Evolutionary conservation across 2,329 filamentous ascomycete genomes (phyloP).

Genomic region (Tricladium varicosporioides): DNA sequence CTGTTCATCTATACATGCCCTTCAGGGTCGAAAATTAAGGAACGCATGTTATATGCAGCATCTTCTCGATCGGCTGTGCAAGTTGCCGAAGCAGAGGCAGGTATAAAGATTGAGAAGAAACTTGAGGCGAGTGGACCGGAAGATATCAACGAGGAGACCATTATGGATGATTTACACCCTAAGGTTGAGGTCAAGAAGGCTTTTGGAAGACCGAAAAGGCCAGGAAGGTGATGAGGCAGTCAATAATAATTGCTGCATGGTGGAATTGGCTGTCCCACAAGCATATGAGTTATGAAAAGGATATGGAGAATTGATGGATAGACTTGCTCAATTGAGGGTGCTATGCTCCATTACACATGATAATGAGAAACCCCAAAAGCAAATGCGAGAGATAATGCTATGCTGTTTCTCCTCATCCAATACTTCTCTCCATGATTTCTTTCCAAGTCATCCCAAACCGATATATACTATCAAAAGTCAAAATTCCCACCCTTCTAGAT

Average conservation of each 20-base stretch:
- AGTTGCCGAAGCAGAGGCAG: conserved; percentile 64
- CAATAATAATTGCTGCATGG: not conserved
- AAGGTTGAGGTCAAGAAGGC: conserved; percentile 63
- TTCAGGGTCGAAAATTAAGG: conserved; percentile 69
- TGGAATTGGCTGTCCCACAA: not conserved
- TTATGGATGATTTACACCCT: conserved; percentile 67
- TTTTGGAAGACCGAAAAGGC: conserved; percentile 77
- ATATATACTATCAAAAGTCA: not conserved
- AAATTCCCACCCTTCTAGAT: not conserved
- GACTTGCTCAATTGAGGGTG: not conserved
- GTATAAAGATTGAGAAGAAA: conserved; percentile 66
- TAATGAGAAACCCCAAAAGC: not conserved
- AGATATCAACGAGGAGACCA: conserved; percentile 66
- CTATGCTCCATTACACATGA: not conserved
- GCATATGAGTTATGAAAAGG: too few species aligned
- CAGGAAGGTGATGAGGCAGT: conserved; percentile 47
- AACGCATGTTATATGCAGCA: conserved; percentile 79
- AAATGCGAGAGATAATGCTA: not conserved
- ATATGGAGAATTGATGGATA: not conserved
- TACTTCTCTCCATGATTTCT: not conserved
- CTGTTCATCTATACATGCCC: conserved; percentile 86
- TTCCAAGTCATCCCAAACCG: not conserved
- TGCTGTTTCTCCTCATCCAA: not conserved
- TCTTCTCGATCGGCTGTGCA: conserved; percentile 66
- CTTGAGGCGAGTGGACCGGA: conserved; percentile 65